phyloP scores from a whole-genome alignment of 768 basidiomycete species.

The Lyophyllum semitale region DNA sequence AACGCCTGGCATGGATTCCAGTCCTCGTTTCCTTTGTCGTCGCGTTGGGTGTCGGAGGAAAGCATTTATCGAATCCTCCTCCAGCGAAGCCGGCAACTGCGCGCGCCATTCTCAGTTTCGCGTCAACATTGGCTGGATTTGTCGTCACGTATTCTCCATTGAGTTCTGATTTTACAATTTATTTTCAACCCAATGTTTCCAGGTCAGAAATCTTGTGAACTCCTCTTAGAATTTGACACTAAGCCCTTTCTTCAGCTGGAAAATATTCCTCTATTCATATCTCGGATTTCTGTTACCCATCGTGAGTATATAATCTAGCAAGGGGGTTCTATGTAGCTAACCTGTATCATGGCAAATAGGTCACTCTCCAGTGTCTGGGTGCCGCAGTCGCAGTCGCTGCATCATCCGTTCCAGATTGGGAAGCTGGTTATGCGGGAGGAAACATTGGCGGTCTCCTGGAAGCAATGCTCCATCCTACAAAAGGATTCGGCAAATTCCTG shows the following conservation, averaged over 20 bases:
- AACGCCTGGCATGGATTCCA: constrained; percentile 76
- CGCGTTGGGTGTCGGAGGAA: constrained; percentile 72
- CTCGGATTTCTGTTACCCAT: constrained; percentile 67
- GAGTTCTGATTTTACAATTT: constrained; percentile 76
- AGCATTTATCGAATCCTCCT: constrained; percentile 56
- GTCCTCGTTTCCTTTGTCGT: constrained; percentile 74
- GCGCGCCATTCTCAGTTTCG: constrained; percentile 59
- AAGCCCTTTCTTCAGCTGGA: constrained; percentile 44
- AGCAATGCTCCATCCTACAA: constrained; percentile 70
- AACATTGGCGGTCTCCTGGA: constrained; percentile 73
- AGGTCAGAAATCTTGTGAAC: constrained; percentile 49
- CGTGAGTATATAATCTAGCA: constrained; percentile 22
- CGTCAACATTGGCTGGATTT: constrained; percentile 72
- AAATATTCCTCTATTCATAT: constrained; percentile 69
- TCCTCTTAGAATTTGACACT: background rate
- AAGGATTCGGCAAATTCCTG: constrained; percentile 77
- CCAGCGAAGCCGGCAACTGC: constrained; percentile 57
- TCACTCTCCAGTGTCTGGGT: constrained; percentile 50
- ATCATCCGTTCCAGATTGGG: constrained; percentile 61
- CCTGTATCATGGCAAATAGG: constrained; percentile 25
- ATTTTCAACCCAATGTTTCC: constrained; percentile 59
- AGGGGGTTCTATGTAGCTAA: background rate
- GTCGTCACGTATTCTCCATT: constrained; percentile 62
- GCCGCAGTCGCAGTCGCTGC: constrained; percentile 67
- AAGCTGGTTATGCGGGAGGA: constrained; percentile 51